Base-by-base conservation (phyloP, 2,329 filamentous ascomycete species). In the Hypocrella siamensis region DNA sequence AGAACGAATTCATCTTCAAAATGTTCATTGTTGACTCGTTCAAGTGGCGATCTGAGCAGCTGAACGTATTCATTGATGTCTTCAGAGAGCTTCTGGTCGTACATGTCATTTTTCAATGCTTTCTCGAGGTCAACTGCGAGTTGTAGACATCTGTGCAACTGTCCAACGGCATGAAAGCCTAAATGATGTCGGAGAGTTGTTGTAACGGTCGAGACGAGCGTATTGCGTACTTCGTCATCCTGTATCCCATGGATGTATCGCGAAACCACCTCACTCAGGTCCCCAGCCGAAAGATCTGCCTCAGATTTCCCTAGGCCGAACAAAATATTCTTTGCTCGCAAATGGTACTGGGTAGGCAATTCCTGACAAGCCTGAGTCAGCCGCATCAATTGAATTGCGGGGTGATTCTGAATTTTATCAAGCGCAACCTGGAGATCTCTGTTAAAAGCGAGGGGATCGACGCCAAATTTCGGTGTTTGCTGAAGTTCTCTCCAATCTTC, bases 341-440 rank as follows among this genome's bases (percentile, higher is more conserved):
- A 40, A 38, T 62, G 53, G 42, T 77, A 78, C 24, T 58, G 52
- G 2, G 50, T 31, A 2, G 67, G 57, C 1, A 63, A 49, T 42
- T 78, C 73, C 32, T 64, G 54, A 30, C 58, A 60, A 1, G 56
- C 54, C 43, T 78, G 72, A 35, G 66, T 58, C 7, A 76, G 54
- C 7, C 59, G 51, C 31, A 65, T 44, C 5, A 77, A 46, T 38
- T 71, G 68, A 8, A 76, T 44, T 1, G 64, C 65, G 2, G 63
- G 56, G 6, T 69, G 57, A 35, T 53, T 63, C 38, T 60, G 69
- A 34, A 78, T 47, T 31, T 51, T 55, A 5, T 69, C 63, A 1
- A 63, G 47, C 2, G 53, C 52, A 5, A 57, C 17, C 31, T 67
- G 61, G 10, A 77, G 51, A 32, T 70, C 62, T 41, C 64, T 70